phyloP scores from a whole-genome alignment of 1,284 basidiomycete species.

The Chalciporus sp. region DNA sequence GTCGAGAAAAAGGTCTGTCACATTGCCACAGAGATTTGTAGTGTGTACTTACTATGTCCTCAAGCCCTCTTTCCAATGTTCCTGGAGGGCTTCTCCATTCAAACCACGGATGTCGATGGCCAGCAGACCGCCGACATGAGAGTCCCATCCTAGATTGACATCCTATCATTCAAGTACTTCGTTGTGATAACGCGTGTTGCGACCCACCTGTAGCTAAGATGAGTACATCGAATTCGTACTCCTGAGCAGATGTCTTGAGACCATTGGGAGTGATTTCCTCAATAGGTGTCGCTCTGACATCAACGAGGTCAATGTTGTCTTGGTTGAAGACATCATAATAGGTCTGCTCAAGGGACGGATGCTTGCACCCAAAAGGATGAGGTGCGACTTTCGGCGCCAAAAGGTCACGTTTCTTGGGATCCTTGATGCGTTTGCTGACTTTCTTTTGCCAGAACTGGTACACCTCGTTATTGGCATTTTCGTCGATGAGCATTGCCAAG shows the following conservation, averaged over 20 bases:
- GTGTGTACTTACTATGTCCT: constrained; percentile 18
- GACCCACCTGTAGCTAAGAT: constrained; percentile 14
- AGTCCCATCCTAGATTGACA: constrained; percentile 11
- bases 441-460: constrained; percentile 22
- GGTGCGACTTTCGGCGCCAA: constrained; percentile 12
- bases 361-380: constrained; percentile 7
- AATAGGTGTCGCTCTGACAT: constrained; percentile 9
- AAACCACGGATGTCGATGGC: constrained; percentile 14
- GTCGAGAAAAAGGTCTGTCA: too few species aligned
- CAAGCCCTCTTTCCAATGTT: constrained; percentile 18
- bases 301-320: constrained; percentile 19
- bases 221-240: constrained; percentile 17
- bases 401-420: constrained; percentile 14
- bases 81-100: constrained; percentile 18
- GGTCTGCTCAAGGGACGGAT: constrained; percentile 6
- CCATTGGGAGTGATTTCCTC: constrained; percentile 9
- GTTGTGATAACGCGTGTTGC: too few species aligned
- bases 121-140: constrained; percentile 8
- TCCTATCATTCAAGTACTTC: too few species aligned
- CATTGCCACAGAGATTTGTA: too few species aligned
- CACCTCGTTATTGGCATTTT: not conserved
- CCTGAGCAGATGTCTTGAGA: constrained; percentile 5
- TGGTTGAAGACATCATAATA: constrained; percentile 18
- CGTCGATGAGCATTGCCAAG: constrained; percentile 3
- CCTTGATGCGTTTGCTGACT: constrained; percentile 11